phyloP scores from a whole-genome alignment of 768 basidiomycete species.

The Tephrocybe rancida region DNA sequence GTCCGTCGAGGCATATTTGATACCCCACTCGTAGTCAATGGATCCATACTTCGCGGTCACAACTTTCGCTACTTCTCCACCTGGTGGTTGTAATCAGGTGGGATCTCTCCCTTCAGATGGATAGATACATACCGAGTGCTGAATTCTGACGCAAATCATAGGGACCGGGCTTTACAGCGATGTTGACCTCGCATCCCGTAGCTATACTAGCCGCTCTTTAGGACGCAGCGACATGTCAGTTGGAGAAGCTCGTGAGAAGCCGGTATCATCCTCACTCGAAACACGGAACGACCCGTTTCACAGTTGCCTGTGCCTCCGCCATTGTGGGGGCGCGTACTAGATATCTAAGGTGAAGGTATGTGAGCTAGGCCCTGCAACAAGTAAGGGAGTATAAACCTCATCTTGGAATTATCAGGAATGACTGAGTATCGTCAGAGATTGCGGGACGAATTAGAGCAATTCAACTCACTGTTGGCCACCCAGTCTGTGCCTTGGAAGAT shows the following conservation, averaged over 20 bases:
- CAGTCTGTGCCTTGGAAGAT: slow-evolving; percentile 76
- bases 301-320: slow-evolving; percentile 57
- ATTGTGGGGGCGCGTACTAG: slow-evolving; percentile 73
- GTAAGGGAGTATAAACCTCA: slow-evolving; percentile 45
- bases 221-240: background rate
- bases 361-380: background rate
- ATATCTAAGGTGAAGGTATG: slow-evolving; percentile 43
- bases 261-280: slow-evolving; percentile 25
- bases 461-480: slow-evolving; percentile 62
- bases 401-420: slow-evolving; percentile 80
- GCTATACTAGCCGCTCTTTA: slow-evolving; percentile 25
- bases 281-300: slow-evolving; percentile 67
- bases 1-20: slow-evolving; percentile 75
- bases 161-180: slow-evolving; percentile 9
- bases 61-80: slow-evolving; percentile 66
- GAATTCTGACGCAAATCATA: slow-evolving; percentile 30
- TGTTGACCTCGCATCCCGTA: slow-evolving; percentile 22
- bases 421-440: slow-evolving; percentile 41
- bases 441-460: background rate
- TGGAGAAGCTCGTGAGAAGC: background rate
- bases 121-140: slow-evolving; percentile 42
- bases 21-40: slow-evolving; percentile 69
- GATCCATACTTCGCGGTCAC: slow-evolving; percentile 62
- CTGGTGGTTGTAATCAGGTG: slow-evolving; percentile 38
- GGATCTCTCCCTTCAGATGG: background rate